phyloP scores from a whole-genome alignment of 768 basidiomycete genomes.

The Lactarius quietus region DNA sequence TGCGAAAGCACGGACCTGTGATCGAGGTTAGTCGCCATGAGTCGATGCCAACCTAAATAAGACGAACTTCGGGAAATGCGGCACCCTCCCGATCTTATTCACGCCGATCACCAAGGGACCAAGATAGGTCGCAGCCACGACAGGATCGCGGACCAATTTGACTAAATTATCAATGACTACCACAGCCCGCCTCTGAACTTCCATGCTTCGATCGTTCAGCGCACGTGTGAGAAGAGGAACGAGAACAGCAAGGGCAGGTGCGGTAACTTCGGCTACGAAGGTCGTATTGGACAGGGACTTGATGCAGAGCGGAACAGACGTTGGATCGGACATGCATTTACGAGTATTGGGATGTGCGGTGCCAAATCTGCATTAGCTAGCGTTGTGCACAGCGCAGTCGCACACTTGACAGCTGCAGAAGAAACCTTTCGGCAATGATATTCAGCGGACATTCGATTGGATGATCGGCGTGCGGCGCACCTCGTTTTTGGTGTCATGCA shows the following conservation, averaged over 20 bases:
- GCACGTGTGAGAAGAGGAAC: conserved; percentile 89
- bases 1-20: conserved; percentile 86
- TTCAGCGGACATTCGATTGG: conserved; percentile 14
- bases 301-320: conserved; percentile 86
- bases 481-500: conserved; percentile 97
- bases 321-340: conserved; percentile 94
- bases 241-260: conserved; percentile 93
- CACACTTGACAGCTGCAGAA: conserved; percentile 81
- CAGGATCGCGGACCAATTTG: conserved; percentile 91
- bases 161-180: conserved; percentile 95
- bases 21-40: conserved; percentile 13
- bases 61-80: conserved; percentile 87
- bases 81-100: conserved; percentile 82
- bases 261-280: conserved; percentile 95
- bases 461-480: conserved; percentile 40
- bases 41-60: conserved; percentile 10
- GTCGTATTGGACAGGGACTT: conserved; percentile 93
- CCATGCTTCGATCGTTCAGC: conserved; percentile 93
- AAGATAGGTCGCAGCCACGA: conserved; percentile 84
- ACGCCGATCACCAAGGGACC: conserved; percentile 87
- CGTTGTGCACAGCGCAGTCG: conserved; percentile 82
- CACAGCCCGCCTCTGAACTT: conserved; percentile 90
- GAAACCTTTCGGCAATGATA: conserved; percentile 56
- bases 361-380: conserved; percentile 91
- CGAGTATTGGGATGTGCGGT: conserved; percentile 83